These are phyloP conservation scores for Theobroma cacao DNA, from an alignment of 345 rosid genomes.

Conservation along the genomic window DNA sequence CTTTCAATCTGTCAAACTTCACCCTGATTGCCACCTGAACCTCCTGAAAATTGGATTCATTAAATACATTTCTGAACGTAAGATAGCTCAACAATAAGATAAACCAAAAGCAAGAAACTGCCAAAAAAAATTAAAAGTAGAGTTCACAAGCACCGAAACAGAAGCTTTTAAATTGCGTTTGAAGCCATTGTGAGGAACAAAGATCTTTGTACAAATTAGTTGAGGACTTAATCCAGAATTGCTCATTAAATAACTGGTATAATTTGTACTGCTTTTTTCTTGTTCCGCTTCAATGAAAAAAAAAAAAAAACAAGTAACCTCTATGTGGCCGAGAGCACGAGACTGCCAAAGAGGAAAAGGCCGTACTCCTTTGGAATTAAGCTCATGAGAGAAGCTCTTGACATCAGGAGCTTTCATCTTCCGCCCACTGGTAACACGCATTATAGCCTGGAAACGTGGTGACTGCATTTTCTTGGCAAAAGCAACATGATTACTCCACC, in stretches of 20 bases:
- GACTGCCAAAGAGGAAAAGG: slow-evolving; percentile 91
- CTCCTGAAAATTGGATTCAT: slow-evolving; percentile 50
- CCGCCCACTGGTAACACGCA: slow-evolving; percentile 82
- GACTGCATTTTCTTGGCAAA: slow-evolving; percentile 80
- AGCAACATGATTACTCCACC: slow-evolving; percentile 59
- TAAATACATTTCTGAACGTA: not conserved
- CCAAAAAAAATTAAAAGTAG: not conserved
- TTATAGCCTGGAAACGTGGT: slow-evolving; percentile 80
- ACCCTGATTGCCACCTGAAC: slow-evolving; percentile 73
- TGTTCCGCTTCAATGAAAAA: not conserved
- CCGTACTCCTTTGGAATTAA: slow-evolving; percentile 92
- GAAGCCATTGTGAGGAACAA: not conserved
- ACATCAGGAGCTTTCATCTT: slow-evolving; percentile 77
- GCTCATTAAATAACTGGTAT: not conserved
- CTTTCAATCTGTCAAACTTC: slow-evolving; percentile 84
- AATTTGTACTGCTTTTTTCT: not conserved
- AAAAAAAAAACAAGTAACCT: slow-evolving; percentile 35
- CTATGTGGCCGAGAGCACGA: slow-evolving; percentile 87
- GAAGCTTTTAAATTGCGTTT: not conserved
- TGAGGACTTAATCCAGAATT: not conserved
- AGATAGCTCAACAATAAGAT: not conserved
- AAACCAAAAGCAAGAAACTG: slow-evolving; percentile 4
- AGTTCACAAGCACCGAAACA: not conserved
- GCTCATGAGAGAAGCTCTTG: slow-evolving; percentile 97
- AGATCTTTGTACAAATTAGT: not conserved